Evolutionary conservation across 805 yeast species (phyloP).

Genomic region (Pichia cabralensis): DNA sequence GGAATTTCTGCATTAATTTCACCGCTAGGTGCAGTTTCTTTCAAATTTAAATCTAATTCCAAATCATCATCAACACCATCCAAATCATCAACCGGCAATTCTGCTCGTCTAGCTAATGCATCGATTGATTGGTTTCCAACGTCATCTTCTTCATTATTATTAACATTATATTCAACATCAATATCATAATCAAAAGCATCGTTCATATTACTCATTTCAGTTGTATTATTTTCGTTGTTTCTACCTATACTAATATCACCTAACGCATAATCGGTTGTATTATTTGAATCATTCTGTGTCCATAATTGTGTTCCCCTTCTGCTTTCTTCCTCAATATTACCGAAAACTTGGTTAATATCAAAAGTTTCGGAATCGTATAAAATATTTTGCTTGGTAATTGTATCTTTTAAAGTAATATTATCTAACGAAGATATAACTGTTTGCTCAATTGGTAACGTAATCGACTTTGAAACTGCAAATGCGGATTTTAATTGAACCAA

Average conservation of each 20-base stretch:
- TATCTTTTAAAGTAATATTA: slow-evolving; percentile 59
- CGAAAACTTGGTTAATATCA: slow-evolving; percentile 28
- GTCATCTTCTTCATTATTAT: not conserved
- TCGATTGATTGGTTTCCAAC: slow-evolving; percentile 13
- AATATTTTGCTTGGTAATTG: slow-evolving; percentile 69
- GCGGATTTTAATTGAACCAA: slow-evolving; percentile 60
- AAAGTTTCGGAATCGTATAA: slow-evolving; percentile 51
- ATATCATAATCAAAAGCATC: slow-evolving; percentile 10
- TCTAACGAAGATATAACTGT: slow-evolving; percentile 53
- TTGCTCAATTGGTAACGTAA: slow-evolving; percentile 49
- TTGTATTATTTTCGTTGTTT: not conserved
- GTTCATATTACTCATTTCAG: slow-evolving; percentile 8
- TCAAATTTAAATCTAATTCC: slow-evolving; percentile 27
- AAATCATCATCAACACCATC: slow-evolving; percentile 25
- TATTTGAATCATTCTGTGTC: slow-evolving; percentile 2
- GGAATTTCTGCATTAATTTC: not conserved
- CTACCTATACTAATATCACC: slow-evolving; percentile 9
- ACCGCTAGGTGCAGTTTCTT: slow-evolving; percentile 9
- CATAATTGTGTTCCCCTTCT: slow-evolving; percentile 4
- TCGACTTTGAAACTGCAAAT: slow-evolving; percentile 39
- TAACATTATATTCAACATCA: slow-evolving; percentile 9
- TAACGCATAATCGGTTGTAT: slow-evolving; percentile 1
- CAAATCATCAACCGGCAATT: slow-evolving; percentile 23
- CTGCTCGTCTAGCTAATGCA: slow-evolving; percentile 17
- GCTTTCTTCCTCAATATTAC: slow-evolving; percentile 1